Evolutionary conservation across 2,329 filamentous ascomycete species (phyloP).

Genomic region (Ploettnerulaceae sp.): DNA sequence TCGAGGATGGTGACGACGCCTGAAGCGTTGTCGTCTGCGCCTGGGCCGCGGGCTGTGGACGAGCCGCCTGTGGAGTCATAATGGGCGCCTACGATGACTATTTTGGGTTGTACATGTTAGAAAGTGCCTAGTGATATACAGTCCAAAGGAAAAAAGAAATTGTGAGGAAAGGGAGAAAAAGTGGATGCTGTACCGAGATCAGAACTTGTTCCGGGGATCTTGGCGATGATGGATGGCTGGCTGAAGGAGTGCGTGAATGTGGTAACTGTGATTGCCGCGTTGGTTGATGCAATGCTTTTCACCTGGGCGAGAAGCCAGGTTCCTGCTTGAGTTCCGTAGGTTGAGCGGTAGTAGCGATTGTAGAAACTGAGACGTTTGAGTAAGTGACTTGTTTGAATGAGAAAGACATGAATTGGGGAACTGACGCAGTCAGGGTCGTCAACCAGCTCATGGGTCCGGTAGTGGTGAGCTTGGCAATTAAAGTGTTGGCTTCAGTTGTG

Average conservation of each 20-base stretch:
- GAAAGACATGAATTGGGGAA: too few relatives aligned
- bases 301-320: conserved; percentile 12
- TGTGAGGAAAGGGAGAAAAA: neutral
- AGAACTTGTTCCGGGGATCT: conserved; percentile 12
- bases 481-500: conserved; percentile 10
- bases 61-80: conserved; percentile 3
- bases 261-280: conserved; percentile 10
- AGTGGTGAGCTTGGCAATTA: conserved; percentile 8
- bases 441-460: conserved; percentile 13
- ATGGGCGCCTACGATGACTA: conserved; percentile 5
- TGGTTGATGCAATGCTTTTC: conserved; percentile 12
- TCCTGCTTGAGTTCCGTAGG: conserved; percentile 8
- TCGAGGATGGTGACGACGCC: conserved; percentile 92
- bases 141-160: neutral
- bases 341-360: conserved; percentile 14
- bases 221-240: conserved; percentile 15
- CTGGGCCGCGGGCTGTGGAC: conserved; percentile 52
- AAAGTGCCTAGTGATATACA: neutral
- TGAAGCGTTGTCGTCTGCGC: conserved; percentile 87
- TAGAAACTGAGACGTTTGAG: conserved; percentile 1
- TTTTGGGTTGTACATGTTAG: neutral
- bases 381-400: too few relatives aligned
- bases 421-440: conserved; percentile 13
- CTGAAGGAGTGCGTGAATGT: conserved; percentile 12
- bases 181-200: conserved; percentile 6